Base-by-base conservation (phyloP, 2,329 filamentous ascomycete genomes). In the Periconia digitata region DNA sequence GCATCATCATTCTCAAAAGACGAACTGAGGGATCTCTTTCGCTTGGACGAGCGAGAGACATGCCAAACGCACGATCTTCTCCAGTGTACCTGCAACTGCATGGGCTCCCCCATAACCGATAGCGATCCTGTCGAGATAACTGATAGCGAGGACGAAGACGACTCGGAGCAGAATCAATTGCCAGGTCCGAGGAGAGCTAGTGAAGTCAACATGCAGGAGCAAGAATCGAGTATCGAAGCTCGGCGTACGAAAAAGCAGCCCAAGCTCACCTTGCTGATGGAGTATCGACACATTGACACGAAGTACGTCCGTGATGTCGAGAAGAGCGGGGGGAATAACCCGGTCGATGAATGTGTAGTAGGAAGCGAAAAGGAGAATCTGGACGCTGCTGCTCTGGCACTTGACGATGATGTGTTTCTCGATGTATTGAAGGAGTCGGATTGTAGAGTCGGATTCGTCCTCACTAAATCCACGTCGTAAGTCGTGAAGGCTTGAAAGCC, bases 1-100 rank as follows among this genome's bases (percentile, higher is more conserved):
- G 79, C 78, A 20, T 76, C 80, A 8, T 82, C 81, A 27, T 90
- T 90, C 63, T 85, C 84, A 0, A 73, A 75, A 4, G 82, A 86
- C 40, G 86, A 89, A 56, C 69, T 89, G 21, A 76, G 79, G 43
- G 85, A 89, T 64, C 66, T 90, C 1, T 90, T 89, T 60, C 79
- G 78, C 2, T 71, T 89, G 0, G 83, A 89, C 57, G 78, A 85
- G 49, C 75, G 76, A 10, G 75, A 78, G 8, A 73, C 71, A 6
- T 87, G 86, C 47, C 83, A 86, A 60, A 89, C 86, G 2, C 86
- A 89, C 63, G 82, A 87, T 43, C 70, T 89, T 1, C 69, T 89
- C 0, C 80, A 79, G 0, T 89, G 86, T 66, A 66, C 69, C 1
- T 89, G 86, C 61, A 77, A 76, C 6, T 85, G 85, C 0, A 73